Conservation (phyloP, 2,329 filamentous ascomycete species). For the Trichoderma sp. region DNA sequence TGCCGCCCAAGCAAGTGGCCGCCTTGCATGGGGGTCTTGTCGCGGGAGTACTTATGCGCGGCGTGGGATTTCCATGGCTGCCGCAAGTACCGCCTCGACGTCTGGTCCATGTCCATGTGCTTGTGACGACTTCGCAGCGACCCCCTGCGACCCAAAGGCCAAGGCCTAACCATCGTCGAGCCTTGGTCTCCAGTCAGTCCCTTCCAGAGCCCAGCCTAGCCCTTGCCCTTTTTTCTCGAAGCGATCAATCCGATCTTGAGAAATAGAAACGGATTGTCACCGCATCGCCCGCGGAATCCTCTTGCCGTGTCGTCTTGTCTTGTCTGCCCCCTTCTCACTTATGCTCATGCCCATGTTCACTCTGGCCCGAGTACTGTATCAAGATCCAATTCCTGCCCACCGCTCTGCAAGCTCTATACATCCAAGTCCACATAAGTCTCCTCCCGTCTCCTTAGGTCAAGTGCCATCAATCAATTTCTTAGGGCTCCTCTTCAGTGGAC, state of each 20-base stretch:
- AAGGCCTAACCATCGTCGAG: background rate
- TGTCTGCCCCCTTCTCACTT: background rate
- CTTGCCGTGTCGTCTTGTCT: background rate
- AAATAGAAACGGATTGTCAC: background rate
- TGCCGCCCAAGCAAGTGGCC: conserved; percentile 6
- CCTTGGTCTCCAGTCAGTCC: background rate
- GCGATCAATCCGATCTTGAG: background rate
- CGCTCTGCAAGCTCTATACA: background rate
- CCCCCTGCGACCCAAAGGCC: conserved; percentile 5
- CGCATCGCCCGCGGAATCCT: conserved; percentile 11
- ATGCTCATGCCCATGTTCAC: background rate
- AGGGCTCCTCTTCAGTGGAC: background rate
- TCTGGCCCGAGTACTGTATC: no score
- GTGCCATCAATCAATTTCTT: background rate
- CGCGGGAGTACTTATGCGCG: background rate
- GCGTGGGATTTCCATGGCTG: background rate
- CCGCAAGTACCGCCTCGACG: background rate
- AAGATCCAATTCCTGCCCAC: background rate
- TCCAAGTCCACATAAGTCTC: background rate
- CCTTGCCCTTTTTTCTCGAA: conserved; percentile 5
- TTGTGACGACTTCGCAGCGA: background rate
- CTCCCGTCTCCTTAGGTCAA: background rate
- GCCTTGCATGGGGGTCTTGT: background rate
- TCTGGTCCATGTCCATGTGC: background rate
- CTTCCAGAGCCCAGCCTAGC: background rate